Evolutionary conservation across 805 yeast genomes (phyloP), one percentile per base, ranked within the genome.

Genomic region (Yamadazyma laniorum): DNA sequence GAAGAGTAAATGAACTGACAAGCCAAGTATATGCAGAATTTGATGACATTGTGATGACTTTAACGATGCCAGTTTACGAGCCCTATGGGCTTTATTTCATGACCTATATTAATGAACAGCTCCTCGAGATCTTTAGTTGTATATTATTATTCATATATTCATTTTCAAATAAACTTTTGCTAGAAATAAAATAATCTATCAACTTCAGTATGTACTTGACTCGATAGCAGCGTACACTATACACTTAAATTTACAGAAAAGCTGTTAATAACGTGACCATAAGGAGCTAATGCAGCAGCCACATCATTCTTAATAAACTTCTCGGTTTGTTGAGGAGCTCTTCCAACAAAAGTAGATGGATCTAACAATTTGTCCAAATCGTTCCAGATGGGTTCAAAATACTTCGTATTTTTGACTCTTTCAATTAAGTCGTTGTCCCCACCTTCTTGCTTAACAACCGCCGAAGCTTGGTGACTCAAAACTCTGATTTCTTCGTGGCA

Each of bases 401-500:
- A 90, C 43, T 74, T 73, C 44, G 87, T 86, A 33, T 73, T 74
- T 65, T 75, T 79, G 53, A 90, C 73, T 64, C 97, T 79, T 64
- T 90, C 93, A 50, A 90, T 93, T 61, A 93, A 77, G 65, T 93
- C 99, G 58, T 93, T 93, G 63, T 93, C 99, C 45, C 98, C 97
- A 67, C 99, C 99, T 70, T 93, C 83, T 65, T 89, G 96, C 67
- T 93, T 93, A 42, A 93, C 99, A 44, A 90, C 96, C 35, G 87
- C 90, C 44, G 95, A 90, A 9, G 99, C 99, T 72, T 93, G 91
- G 64, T 93, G 99, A 9, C 96, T 87, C 44, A 93, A 75, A 21
- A 93, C 98, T 68, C 99, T 82, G 68, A 93, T 90, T 68, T 85
- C 85, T 73, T 93, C 99, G 67, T 93, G 99, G 58, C 96, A 91